Conservation (phyloP, 371 early-diverging fungal genomes). For the Zopfochytrium polystomum region DNA sequence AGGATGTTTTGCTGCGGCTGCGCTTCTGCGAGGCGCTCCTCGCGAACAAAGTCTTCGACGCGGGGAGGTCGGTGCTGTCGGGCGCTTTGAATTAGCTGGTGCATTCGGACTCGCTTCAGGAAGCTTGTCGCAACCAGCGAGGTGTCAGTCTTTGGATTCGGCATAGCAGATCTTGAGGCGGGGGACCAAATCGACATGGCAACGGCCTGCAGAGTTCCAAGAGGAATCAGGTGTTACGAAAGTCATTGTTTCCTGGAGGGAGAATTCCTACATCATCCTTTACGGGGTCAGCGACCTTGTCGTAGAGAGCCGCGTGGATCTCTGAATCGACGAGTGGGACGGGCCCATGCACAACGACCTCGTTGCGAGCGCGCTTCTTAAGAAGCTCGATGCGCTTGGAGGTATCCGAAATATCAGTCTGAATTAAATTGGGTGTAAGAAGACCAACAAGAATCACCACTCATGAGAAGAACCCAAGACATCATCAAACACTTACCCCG, state of each 20-base stretch:
- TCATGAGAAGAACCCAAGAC: not conserved
- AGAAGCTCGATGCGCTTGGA: conserved; percentile 31
- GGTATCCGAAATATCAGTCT: conserved; percentile 12
- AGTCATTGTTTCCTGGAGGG: not conserved
- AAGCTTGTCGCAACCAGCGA: too few relatives aligned
- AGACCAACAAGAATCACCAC: not conserved
- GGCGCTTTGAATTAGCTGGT: conserved; percentile 41
- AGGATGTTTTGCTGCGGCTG: conserved; percentile 25
- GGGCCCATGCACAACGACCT: conserved; percentile 33
- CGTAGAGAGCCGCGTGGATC: conserved; percentile 28
- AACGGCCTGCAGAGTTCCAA: conserved; percentile 2
- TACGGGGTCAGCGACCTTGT: conserved; percentile 30
- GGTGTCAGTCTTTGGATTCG: conserved; percentile 6
- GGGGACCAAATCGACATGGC: conserved; percentile 15
- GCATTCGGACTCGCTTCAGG: conserved; percentile 45
- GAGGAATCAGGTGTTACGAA: conserved; percentile 1
- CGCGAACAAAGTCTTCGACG: conserved; percentile 45
- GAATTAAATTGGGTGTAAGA: not conserved
- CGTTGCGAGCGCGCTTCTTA: conserved; percentile 23
- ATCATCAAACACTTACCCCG: conserved; percentile 31
- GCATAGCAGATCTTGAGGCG: not conserved
- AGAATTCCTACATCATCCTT: conserved; percentile 24
- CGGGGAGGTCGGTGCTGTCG: conserved; percentile 33
- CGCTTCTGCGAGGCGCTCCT: conserved; percentile 34
- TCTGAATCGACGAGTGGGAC: conserved; percentile 44